Conservation (phyloP, 73 alveolate genomes). For the Durusdinium trenchii region DNA sequence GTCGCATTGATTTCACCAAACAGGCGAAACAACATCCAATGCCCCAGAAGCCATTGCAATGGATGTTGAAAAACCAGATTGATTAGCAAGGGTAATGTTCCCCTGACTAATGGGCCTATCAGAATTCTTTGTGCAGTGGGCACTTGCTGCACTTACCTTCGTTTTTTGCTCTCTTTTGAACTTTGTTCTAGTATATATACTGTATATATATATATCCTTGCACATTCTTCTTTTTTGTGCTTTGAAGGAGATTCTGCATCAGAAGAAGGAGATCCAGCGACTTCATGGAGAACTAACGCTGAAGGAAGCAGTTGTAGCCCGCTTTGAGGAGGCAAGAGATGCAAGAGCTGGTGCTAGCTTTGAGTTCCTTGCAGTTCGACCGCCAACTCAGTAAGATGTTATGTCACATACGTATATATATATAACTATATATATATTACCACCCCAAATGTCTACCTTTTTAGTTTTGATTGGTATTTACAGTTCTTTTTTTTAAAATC, state of each 20-base stretch:
- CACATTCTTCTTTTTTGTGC: too few species aligned
- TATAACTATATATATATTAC: too few species aligned
- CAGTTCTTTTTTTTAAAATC: neutral
- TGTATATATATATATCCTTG: neutral
- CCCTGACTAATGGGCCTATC: too few species aligned
- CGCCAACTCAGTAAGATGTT: neutral
- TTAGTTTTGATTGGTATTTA: neutral
- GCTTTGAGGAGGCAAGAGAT: conserved; percentile 8
- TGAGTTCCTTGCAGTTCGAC: too few species aligned
- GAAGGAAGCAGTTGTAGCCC: conserved; percentile 28
- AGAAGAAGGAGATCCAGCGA: conserved; percentile 10
- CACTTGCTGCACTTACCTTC: too few species aligned
- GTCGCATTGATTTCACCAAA: too few species aligned
- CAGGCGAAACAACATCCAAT: too few species aligned
- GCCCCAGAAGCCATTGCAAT: too few species aligned
- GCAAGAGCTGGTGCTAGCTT: neutral
- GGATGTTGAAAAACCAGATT: too few species aligned
- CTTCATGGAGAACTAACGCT: neutral
- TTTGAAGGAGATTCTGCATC: conserved; percentile 33
- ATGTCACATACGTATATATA: neutral
- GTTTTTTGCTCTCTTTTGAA: neutral
- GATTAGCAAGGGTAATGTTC: too few species aligned
- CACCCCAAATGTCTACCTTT: neutral
- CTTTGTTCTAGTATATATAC: neutral
- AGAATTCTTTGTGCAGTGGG: too few species aligned